Conservation (phyloP, 305 asterid species). For the Plantago coronopus region DNA sequence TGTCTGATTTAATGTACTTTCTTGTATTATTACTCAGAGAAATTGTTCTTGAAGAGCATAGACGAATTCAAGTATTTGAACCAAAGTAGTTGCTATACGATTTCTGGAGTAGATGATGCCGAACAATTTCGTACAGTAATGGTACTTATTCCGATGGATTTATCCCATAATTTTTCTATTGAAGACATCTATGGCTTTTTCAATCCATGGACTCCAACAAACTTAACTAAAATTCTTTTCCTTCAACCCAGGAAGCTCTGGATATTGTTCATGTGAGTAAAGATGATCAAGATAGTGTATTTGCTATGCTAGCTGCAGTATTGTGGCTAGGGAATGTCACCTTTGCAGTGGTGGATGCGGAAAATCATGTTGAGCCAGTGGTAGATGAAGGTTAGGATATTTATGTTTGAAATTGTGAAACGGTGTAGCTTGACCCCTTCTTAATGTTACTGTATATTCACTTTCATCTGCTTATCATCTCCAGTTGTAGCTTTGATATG, state of each 20-base stretch:
- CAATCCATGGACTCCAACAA: conserved; percentile 20
- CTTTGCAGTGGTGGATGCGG: conserved; percentile 66
- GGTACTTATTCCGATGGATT: conserved; percentile 39
- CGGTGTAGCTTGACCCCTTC: neutral
- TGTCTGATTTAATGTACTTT: neutral
- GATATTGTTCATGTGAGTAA: conserved; percentile 83
- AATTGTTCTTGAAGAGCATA: conserved; percentile 59
- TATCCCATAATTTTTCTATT: conserved; percentile 21
- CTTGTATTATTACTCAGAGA: conserved; percentile 51
- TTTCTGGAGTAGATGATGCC: conserved; percentile 90
- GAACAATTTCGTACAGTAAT: conserved; percentile 71
- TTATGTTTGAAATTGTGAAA: conserved; percentile 15
- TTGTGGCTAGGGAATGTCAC: conserved; percentile 87
- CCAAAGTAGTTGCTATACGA: conserved; percentile 74
- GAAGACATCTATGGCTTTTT: conserved; percentile 10
- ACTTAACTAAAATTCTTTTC: conserved; percentile 23
- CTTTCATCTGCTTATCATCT: too few species aligned
- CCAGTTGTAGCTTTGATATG: too few species aligned
- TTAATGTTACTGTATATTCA: conserved; percentile 3
- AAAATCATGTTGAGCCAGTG: conserved; percentile 89
- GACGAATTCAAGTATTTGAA: conserved; percentile 71
- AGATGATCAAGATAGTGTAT: conserved; percentile 84
- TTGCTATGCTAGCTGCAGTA: conserved; percentile 94
- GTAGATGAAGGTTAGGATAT: conserved; percentile 71
- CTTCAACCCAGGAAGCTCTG: conserved; percentile 70